These are phyloP conservation scores for Chaetomidium leptoderma DNA, from an alignment of 495 filamentous ascomycete genomes.

Conservation along the genomic window DNA sequence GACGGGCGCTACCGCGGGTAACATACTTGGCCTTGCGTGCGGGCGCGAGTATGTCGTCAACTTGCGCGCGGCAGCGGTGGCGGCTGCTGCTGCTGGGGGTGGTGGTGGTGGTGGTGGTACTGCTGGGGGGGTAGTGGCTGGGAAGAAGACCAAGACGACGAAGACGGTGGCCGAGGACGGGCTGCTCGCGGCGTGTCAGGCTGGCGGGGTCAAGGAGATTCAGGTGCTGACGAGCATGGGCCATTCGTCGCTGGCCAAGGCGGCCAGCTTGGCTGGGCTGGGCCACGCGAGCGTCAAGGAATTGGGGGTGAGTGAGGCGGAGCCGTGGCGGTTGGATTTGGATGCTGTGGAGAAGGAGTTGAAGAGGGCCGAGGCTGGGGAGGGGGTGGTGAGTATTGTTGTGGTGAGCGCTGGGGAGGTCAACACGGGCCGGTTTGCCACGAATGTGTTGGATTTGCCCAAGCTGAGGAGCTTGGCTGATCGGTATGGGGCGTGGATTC, in stretches of 20 bases:
- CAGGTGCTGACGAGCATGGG: slow-evolving; percentile 75
- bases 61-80: slow-evolving; percentile 43
- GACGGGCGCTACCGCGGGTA: slow-evolving; percentile 83
- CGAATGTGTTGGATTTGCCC: slow-evolving; percentile 55
- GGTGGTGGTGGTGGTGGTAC: too few species aligned
- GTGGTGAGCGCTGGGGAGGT: slow-evolving; percentile 81
- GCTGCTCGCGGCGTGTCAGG: slow-evolving; percentile 59
- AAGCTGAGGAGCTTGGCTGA: slow-evolving; percentile 66
- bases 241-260: slow-evolving; percentile 79
- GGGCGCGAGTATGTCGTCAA: slow-evolving; percentile 59
- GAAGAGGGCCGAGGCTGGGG: slow-evolving; percentile 44
- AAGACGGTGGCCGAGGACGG: slow-evolving; percentile 62
- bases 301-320: slow-evolving; percentile 43
- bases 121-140: background rate
- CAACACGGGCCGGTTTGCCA: slow-evolving; percentile 83
- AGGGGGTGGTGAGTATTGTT: slow-evolving; percentile 63
- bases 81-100: background rate
- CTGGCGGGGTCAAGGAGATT: slow-evolving; percentile 59
- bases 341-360: slow-evolving; percentile 50
- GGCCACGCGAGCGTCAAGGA: slow-evolving; percentile 65
- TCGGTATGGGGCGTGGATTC: slow-evolving; percentile 75
- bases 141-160: background rate
- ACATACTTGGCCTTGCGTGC: slow-evolving; percentile 75
- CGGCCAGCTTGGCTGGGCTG: slow-evolving; percentile 74
- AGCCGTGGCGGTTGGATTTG: slow-evolving; percentile 66